Evolutionary conservation across 371 early-diverging fungal species (phyloP).

Genomic region (Syncephalastrum racemosum): DNA sequence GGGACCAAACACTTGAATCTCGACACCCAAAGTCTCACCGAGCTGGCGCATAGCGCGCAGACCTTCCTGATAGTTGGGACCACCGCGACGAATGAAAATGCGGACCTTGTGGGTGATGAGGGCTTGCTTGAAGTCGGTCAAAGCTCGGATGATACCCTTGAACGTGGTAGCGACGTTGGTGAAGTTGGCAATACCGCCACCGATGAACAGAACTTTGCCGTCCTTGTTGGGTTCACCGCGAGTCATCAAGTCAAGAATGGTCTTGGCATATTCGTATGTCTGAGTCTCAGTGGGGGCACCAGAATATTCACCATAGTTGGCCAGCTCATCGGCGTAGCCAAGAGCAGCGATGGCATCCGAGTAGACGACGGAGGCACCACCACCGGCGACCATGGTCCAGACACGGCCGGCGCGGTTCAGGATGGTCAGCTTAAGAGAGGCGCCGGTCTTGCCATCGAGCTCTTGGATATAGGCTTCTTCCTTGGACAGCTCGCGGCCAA

Average conservation of each 20-base stretch:
- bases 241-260: constrained; percentile 96
- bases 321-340: constrained; percentile 91
- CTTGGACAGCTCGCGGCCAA: constrained; percentile 92
- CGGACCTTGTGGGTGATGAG: constrained; percentile 86
- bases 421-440: constrained; percentile 95
- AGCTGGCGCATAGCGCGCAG: constrained; percentile 92
- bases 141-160: constrained; percentile 97
- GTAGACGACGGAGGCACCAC: constrained; percentile 97
- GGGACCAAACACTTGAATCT: constrained; percentile 95
- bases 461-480: constrained; percentile 98
- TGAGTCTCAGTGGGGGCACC: constrained; percentile 98
- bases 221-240: constrained; percentile 79
- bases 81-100: constrained; percentile 96
- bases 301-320: constrained; percentile 99
- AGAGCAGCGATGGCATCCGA: constrained; percentile 96
- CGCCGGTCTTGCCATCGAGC: constrained; percentile 97
- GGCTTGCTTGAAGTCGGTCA: constrained; percentile 86
- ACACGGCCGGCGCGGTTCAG: constrained; percentile 93
- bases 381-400: constrained; percentile 99
- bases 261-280: constrained; percentile 98
- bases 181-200: constrained; percentile 99
- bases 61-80: constrained; percentile 99
- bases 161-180: constrained; percentile 98
- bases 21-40: constrained; percentile 90
- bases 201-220: constrained; percentile 95